Conservation (phyloP, 2,329 filamentous ascomycete species). For the Cladosporium sphaerospermum region DNA sequence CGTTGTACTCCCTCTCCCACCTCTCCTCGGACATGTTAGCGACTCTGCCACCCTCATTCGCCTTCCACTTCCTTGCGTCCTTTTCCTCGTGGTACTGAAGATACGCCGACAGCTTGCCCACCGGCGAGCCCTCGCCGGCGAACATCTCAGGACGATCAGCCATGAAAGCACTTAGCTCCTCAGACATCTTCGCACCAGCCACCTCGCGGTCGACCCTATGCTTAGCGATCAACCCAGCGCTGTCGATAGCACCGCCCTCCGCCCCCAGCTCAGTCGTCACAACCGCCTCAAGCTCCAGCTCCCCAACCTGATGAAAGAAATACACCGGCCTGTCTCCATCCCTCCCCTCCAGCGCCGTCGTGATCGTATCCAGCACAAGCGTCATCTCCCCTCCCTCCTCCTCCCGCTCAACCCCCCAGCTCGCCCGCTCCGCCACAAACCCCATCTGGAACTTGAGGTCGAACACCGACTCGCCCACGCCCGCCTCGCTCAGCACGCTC, state of each 20-base stretch:
- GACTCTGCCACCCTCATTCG: background rate
- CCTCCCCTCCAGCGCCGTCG: background rate
- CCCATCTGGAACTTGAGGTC: background rate
- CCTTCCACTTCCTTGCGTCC: background rate
- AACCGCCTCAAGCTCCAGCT: slow-evolving; percentile 14
- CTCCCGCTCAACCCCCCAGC: slow-evolving; percentile 9
- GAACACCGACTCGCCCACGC: background rate
- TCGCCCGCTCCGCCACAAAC: slow-evolving; percentile 12
- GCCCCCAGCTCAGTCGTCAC: background rate
- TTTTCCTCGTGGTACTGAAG: background rate
- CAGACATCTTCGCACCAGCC: background rate
- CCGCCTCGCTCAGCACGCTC: background rate
- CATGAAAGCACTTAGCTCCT: slow-evolving; percentile 12
- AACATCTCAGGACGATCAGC: slow-evolving; percentile 6
- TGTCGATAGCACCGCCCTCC: background rate
- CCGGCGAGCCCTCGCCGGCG: background rate
- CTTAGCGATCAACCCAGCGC: background rate
- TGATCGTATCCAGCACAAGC: slow-evolving; percentile 12
- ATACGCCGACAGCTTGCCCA: slow-evolving; percentile 18
- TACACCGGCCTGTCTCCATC: background rate
- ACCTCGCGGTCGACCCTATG: background rate
- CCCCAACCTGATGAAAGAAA: slow-evolving; percentile 14
- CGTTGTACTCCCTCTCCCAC: background rate
- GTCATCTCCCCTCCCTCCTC: background rate
- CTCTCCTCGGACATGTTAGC: slow-evolving; percentile 1